Base-by-base conservation (phyloP, 176 grass and related monocot species). In the Melocanna baccifera region DNA sequence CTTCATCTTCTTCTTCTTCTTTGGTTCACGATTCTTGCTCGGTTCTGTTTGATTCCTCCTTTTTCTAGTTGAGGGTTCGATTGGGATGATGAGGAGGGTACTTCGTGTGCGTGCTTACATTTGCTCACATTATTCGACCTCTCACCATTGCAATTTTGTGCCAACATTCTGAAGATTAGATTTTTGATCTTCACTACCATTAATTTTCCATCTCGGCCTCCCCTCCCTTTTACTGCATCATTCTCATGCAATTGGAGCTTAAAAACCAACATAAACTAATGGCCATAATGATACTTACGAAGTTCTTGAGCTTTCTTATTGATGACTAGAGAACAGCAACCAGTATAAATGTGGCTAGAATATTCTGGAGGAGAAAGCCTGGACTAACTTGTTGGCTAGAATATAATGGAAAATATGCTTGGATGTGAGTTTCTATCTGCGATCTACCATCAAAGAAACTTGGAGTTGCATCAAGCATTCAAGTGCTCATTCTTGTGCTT, bases 1-100 rank as follows among this genome's bases (percentile, higher is more conserved):
- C 69, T 66, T 80, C 59, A 13, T 77, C 71, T 42, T 30, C 78
- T 58, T 76, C 10, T 11, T 58, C 11, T 12, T 25, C 51, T 62
- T 87, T 84, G 68, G 29, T 69, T 63, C 69, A 30, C 29, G 18
- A 76, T 70, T 85, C 82, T 81, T 76, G 70, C 23, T 76, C 39
- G 34, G 43, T 34, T 67, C 20, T 50, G 58, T 39, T 83, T 65
- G 23, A 57, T 77, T 77, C 39, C 64, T 77, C 57, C 46, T 70
- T 70, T 69, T 75, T 39, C 52, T 85, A 50, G 68, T 15, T 30
- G 61, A 34, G n/a, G 46, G 9, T 8, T 81, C 41, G 62, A 14
- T 23, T 64, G 7, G 25, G 39, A 78, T 26, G 32, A 52, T 25
- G 57, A 79, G 13, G 69, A 32, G 1, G 16, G 7, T 7, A 25